Evolutionary conservation across 805 yeast species (phyloP), one percentile per base, ranked within the genome.

Genomic region (Kluyveromyces nonfermentans): DNA sequence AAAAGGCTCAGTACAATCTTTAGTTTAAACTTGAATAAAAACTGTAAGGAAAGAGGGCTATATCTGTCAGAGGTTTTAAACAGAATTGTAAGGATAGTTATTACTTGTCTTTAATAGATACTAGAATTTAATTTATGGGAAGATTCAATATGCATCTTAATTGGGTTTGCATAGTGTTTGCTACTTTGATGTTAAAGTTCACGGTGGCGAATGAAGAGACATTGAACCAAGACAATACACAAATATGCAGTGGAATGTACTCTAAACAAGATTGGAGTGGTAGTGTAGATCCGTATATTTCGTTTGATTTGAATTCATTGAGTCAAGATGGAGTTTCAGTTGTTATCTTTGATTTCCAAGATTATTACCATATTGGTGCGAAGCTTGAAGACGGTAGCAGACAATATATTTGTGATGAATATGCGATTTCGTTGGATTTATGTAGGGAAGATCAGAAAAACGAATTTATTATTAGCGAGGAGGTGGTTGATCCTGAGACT

Each of bases 201-300:
- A 56, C 48, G 4, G 15, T 21, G 17, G 72, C 69, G 19, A 68
- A 69, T 50, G 63, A 66, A 56, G 82, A 73, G 25, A 57, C 57
- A 20, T 70, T 86, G 50, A 72, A 74, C 37, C 61, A 73, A 14
- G 63, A 55, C 9, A 65, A 74, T 40, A 70, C 80, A 15, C 93
- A 85, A 55, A 77, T 77, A 20, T 90, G 98, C 62, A 73, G 88
- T 4, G 98, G 98, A 31, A 82, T 90, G 80, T 90, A 90, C 65
- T 75, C 89, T 44, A 80, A 80, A 53, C 70, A 77, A 38, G 95
- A 89, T 57, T 85, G 95, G 89, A 83, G 87, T 40, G 98, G 98
- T 31, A 70, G 73, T 20, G 64, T 69, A 8, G 80, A 77, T 46
- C 88, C 94, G 5, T 73, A 63, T 61, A 77, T 75, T 50, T 73